These are phyloP conservation scores for Bremia lactucae DNA, from an alignment of 352 stramenopile genomes.

Conservation along the genomic window DNA sequence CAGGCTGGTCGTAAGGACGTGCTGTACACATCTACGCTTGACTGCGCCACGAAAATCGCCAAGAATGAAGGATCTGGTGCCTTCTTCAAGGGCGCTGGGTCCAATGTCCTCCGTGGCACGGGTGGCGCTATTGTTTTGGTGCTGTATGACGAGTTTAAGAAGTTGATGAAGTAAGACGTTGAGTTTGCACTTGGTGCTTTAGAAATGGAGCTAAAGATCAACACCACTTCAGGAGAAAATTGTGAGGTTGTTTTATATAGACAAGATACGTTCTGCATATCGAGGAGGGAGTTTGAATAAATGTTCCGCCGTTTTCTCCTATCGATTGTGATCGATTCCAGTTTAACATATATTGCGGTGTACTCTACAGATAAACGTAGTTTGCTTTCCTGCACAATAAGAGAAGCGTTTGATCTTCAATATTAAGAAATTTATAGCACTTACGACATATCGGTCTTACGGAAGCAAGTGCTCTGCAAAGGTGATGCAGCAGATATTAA, in stretches of 20 bases:
- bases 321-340: neutral
- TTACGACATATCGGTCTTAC: too few relatives aligned
- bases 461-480: too few relatives aligned
- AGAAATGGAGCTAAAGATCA: slow-evolving; percentile 10
- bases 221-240: slow-evolving; percentile 22
- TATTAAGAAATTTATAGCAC: too few relatives aligned
- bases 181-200: slow-evolving; percentile 8
- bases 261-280: slow-evolving; percentile 34
- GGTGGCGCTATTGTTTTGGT: slow-evolving; percentile 97
- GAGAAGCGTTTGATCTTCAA: too few relatives aligned
- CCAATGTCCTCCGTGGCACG: slow-evolving; percentile 98
- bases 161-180: slow-evolving; percentile 38
- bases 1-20: slow-evolving; percentile 94
- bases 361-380: too few relatives aligned
- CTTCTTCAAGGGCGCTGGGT: slow-evolving; percentile 98
- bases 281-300: slow-evolving; percentile 27
- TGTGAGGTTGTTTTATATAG: slow-evolving; percentile 35
- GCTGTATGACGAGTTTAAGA: slow-evolving; percentile 99
- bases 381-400: too few relatives aligned
- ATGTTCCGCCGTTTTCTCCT: slow-evolving; percentile 24
- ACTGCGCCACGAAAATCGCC: slow-evolving; percentile 96
- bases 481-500: too few relatives aligned
- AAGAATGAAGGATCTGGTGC: slow-evolving; percentile 90
- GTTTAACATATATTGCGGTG: too few relatives aligned
- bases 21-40: slow-evolving; percentile 94